Evolutionary conservation across 2,329 filamentous ascomycete genomes (phyloP), one percentile per base, ranked within the genome.

Genomic region (Lachnellula cervina): DNA sequence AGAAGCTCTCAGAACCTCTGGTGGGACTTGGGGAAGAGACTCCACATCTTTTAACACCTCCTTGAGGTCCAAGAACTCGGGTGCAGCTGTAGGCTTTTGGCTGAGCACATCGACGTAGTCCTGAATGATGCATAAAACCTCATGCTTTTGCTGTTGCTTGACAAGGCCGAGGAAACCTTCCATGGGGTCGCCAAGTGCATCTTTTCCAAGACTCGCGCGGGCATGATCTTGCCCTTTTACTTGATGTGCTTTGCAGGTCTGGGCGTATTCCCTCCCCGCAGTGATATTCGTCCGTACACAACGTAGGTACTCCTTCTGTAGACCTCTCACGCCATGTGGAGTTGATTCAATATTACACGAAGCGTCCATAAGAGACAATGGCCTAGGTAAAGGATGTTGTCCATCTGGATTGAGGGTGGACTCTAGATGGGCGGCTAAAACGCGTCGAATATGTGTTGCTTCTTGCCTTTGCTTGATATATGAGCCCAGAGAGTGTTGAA

Each of bases 401-500:
- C 74, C 69, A 43, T 52, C 53, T 34, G 51, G 23, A 14, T 62
- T 54, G 37, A 79, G 65, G 60, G 73, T 76, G 21, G 77, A 74
- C 28, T 75, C 76, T 4, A 87, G 71, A 60, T 84, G 76, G 19
- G 79, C 74, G 43, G 80, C 76, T 46, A 84, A 66, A 32, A 83
- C 71, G 49, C 78, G 79, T 59, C 80, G 76, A 54, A 86, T 80
- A 47, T 79, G 78, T 37, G 77, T 73, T 49, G 77, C 75, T 61
- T 86, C 80, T 55, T 84, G 80, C 25, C 81, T 76, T 28, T 79
- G 76, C 51, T 80, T 81, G 54, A 85, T 73, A 58, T 77, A 83
- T 4, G 79, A 77, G 35, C 74, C 71, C 21, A 87, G 73, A 17
- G 69, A 71, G 42, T 71, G 69, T 53, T 77, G 73, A 35, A 80